Percentiles rank a stretch among this genome's conserved stretches.
These are phyloP conservation scores for Jamesozyma lodderae DNA, from an alignment of 805 yeast genomes.

Conservation along the genomic window DNA sequence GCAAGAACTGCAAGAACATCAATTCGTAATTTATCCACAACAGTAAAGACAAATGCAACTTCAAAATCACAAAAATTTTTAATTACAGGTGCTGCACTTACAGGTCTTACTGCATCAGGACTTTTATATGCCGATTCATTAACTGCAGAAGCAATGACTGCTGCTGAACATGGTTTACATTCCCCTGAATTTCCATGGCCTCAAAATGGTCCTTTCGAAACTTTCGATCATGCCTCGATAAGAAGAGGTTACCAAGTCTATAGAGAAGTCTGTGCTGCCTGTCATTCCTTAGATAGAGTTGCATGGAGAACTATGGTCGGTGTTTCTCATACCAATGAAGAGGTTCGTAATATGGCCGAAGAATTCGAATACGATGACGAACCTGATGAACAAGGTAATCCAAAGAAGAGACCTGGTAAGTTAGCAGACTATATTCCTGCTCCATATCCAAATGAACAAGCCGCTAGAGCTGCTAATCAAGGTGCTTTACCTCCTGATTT, in stretches of 20 bases:
- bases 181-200: slow-evolving; percentile 91
- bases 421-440: slow-evolving; percentile 90
- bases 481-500: slow-evolving; percentile 99
- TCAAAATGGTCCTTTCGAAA: slow-evolving; percentile 82
- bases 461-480: slow-evolving; percentile 98
- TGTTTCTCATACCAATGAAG: slow-evolving; percentile 85
- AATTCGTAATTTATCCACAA: not conserved
- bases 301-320: slow-evolving; percentile 98
- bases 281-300: slow-evolving; percentile 93
- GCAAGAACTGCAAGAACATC: not conserved
- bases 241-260: slow-evolving; percentile 99
- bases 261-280: slow-evolving; percentile 98
- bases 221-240: slow-evolving; percentile 90
- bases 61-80: slow-evolving; percentile 38
- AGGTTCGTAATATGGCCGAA: slow-evolving; percentile 88
- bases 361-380: slow-evolving; percentile 97
- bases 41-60: not conserved
- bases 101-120: slow-evolving; percentile 76
- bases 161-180: slow-evolving; percentile 98
- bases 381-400: slow-evolving; percentile 97
- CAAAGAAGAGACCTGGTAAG: slow-evolving; percentile 97
- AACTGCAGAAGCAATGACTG: slow-evolving; percentile 93
- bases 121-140: slow-evolving; percentile 73
- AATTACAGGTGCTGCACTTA: slow-evolving; percentile 51
- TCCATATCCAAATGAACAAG: slow-evolving; percentile 96